Evolutionary conservation across 768 basidiomycete genomes (phyloP), one percentile per base, ranked within the genome.

Genomic region (Tulasnella sp.): DNA sequence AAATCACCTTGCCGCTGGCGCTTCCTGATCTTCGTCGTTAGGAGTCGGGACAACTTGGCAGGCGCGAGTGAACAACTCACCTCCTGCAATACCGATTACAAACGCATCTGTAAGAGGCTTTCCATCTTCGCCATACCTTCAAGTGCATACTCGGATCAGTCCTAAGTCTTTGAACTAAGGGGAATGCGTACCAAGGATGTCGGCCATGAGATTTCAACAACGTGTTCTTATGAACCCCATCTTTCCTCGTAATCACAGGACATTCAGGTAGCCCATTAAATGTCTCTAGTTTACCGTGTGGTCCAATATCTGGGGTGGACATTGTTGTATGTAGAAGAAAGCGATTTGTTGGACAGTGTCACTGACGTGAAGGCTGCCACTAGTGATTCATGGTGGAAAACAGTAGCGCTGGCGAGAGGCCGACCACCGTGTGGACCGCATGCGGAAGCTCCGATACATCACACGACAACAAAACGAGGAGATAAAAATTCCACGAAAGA

Each of bases 41-140:
- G 52, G 52, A 59, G 26, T 12, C 12, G 44, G 52, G 52, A 29
- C 22, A 59, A n/a, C n/a, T n/a, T 19, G 1, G 14, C 5, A 22
- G 16, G 26, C 52, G 12, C 40, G 16, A 9, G 12, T 32, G 19
- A 29, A 19, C 6, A 22, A 59, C 52, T 11, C 32, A 12, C 92
- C 92, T 65, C 92, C 92, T 78, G 90, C 91, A 74, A 94, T 87
- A 8, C 87, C 92, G 72, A 94, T 87, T 44, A 94, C 92, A 77
- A 93, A 94, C 17, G 92, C 92, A 77, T 89, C 87, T 44, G 83
- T 84, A 16, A 88, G 84, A 22, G 87, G 84, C 64, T 85, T 81
- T 0, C 92, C 92, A 75, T 92, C 87, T 78, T 89, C 86, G 36
- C 85, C 86, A 79, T 94, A 94, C 92, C 92, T 37, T 37, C 34